Percentiles rank a stretch among this genome's conserved stretches.
phyloP scores from a whole-genome alignment of 139 green algal species.

The Nannochloris sp. region DNA sequence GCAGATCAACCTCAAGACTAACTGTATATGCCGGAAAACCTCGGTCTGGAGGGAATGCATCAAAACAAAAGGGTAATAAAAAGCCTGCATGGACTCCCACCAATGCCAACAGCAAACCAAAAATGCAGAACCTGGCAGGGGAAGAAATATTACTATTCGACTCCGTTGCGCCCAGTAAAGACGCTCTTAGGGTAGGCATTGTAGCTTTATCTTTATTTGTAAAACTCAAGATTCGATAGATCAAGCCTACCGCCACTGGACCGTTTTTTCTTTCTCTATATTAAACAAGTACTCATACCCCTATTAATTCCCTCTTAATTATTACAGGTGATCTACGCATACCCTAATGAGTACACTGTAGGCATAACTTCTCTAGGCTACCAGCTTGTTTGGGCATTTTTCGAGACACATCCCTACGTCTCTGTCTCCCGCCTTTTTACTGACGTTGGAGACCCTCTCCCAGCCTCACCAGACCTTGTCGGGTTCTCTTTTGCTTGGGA shows the following conservation, averaged over 20 bases:
- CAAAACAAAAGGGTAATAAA: slow-evolving; percentile 36
- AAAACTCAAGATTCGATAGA: too few relatives aligned
- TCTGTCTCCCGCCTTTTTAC: slow-evolving; percentile 36
- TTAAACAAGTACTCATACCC: neutral
- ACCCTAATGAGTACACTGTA: slow-evolving; percentile 47
- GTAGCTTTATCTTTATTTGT: too few relatives aligned
- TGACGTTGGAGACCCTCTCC: slow-evolving; percentile 33
- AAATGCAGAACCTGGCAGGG: slow-evolving; percentile 5
- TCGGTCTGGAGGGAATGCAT: neutral
- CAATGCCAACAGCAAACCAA: slow-evolving; percentile 57
- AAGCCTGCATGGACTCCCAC: slow-evolving; percentile 54
- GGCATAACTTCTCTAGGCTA: slow-evolving; percentile 48
- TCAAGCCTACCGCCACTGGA: neutral
- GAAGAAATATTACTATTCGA: slow-evolving; percentile 27
- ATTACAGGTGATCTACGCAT: slow-evolving; percentile 38
- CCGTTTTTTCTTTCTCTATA: too few relatives aligned
- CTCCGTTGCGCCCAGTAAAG: slow-evolving; percentile 5
- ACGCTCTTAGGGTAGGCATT: neutral
- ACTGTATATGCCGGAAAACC: too few relatives aligned
- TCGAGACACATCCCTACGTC: slow-evolving; percentile 13
- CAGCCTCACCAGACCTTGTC: slow-evolving; percentile 13
- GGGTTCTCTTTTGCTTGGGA: slow-evolving; percentile 53
- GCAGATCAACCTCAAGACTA: too few relatives aligned
- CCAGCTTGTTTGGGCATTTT: slow-evolving; percentile 44
- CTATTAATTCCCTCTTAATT: neutral